These are phyloP conservation scores for Yamadazyma dushanensis DNA, from an alignment of 1,139 yeast species.

Conservation along the genomic window DNA sequence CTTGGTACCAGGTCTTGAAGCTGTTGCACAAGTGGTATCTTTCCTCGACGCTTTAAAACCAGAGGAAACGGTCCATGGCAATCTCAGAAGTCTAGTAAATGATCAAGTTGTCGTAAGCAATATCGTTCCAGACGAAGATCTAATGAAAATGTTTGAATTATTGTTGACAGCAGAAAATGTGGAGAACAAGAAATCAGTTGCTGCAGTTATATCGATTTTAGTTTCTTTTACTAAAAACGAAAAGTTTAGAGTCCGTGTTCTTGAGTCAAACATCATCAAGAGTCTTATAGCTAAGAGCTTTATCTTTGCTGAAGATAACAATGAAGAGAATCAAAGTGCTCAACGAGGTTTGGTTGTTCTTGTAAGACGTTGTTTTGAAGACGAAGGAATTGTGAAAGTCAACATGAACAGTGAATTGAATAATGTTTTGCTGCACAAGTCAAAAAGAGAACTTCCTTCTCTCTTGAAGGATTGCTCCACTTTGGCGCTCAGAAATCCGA, in stretches of 20 bases:
- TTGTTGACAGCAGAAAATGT: background rate
- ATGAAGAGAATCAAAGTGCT: slow-evolving; percentile 10
- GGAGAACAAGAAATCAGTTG: background rate
- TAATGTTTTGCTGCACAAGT: slow-evolving; percentile 18
- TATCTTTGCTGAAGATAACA: slow-evolving; percentile 1
- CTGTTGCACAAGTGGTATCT: slow-evolving; percentile 50
- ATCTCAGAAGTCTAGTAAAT: slow-evolving; percentile 14
- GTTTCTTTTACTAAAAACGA: slow-evolving; percentile 1
- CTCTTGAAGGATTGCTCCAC: slow-evolving; percentile 57
- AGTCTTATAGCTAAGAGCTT: slow-evolving; percentile 2
- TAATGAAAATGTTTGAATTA: slow-evolving; percentile 23
- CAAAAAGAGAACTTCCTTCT: slow-evolving; percentile 47
- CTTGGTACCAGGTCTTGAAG: slow-evolving; percentile 36
- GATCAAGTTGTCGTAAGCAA: slow-evolving; percentile 6
- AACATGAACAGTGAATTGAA: slow-evolving; percentile 52
- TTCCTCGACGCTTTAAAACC: slow-evolving; percentile 43
- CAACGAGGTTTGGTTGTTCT: slow-evolving; percentile 35
- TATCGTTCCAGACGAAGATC: slow-evolving; percentile 15
- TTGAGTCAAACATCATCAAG: slow-evolving; percentile 39
- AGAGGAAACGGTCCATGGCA: slow-evolving; percentile 17
- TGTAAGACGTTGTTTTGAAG: slow-evolving; percentile 72
- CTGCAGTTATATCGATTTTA: background rate
- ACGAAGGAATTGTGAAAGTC: slow-evolving; percentile 46
- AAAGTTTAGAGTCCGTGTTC: slow-evolving; percentile 31
- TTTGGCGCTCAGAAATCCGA: slow-evolving; percentile 60